Conservation (phyloP, 768 basidiomycete species). For the Pleurotus eryngii region DNA sequence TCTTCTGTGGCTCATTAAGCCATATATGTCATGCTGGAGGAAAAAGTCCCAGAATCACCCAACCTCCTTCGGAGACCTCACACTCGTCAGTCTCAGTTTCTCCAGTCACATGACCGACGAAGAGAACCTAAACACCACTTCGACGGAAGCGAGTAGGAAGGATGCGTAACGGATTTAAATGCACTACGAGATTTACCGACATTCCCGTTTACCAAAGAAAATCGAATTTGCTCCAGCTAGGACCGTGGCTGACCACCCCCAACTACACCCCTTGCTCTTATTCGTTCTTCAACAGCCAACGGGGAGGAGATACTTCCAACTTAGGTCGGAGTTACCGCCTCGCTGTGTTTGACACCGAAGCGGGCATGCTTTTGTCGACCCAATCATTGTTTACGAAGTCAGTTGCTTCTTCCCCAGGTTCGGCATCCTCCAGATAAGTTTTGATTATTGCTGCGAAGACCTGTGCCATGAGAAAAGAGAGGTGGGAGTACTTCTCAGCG, state of each 20-base stretch:
- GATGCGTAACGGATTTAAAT: no score
- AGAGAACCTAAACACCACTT: no score
- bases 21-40: background rate
- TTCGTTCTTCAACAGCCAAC: no score
- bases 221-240: no score
- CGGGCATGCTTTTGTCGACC: background rate
- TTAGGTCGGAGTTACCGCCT: background rate
- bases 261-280: no score
- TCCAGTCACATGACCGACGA: no score
- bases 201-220: no score
- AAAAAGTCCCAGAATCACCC: background rate
- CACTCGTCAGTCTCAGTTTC: background rate
- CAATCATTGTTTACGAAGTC: background rate
- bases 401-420: background rate
- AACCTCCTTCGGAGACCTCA: background rate
- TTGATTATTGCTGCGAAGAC: background rate
- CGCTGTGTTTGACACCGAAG: background rate
- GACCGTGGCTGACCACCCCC: no score
- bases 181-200: no score
- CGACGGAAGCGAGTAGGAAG: no score
- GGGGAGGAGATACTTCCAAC: background rate
- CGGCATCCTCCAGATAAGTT: background rate
- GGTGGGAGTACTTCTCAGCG: background rate
- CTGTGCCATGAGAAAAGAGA: background rate
- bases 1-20: slow-evolving; percentile 3